Conservation (phyloP, 805 yeast genomes). For the Candida khao-thaluensis region DNA sequence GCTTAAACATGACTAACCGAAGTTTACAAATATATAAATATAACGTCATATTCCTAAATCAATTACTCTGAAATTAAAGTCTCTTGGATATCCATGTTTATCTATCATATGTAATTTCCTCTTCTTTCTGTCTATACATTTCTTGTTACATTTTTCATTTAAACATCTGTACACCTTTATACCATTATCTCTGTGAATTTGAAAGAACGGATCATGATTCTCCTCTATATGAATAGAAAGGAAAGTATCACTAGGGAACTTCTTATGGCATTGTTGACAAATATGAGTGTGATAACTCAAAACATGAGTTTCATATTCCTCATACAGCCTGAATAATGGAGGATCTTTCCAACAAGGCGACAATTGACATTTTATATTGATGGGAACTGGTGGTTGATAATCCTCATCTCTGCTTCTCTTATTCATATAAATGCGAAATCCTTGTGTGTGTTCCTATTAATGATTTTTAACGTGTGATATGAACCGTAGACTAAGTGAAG, state of each 20-base stretch:
- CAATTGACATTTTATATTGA: neutral
- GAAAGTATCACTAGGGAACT: conserved; percentile 43
- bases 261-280: conserved; percentile 37
- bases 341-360: conserved; percentile 4
- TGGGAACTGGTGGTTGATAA: no score
- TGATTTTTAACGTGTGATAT: no score
- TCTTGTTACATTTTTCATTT: conserved; percentile 32
- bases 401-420: neutral
- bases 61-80: conserved; percentile 29
- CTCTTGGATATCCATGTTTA: conserved; percentile 49
- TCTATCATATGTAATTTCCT: conserved; percentile 50
- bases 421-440: conserved; percentile 1
- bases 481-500: neutral
- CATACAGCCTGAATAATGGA: conserved; percentile 12
- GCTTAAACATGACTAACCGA: no score
- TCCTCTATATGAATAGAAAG: conserved; percentile 52
- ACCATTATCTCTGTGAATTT: conserved; percentile 36
- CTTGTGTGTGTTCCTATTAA: no score
- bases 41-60: conserved; percentile 28
- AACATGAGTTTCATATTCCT: conserved; percentile 23
- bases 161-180: conserved; percentile 45
- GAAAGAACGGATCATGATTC: conserved; percentile 49
- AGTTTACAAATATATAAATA: no score
- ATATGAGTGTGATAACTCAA: conserved; percentile 27
- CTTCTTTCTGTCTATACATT: conserved; percentile 37